Evolutionary conservation across 2,329 filamentous ascomycete genomes (phyloP), one percentile per base, ranked within the genome.

Genomic region (Penicillium sp.): DNA sequence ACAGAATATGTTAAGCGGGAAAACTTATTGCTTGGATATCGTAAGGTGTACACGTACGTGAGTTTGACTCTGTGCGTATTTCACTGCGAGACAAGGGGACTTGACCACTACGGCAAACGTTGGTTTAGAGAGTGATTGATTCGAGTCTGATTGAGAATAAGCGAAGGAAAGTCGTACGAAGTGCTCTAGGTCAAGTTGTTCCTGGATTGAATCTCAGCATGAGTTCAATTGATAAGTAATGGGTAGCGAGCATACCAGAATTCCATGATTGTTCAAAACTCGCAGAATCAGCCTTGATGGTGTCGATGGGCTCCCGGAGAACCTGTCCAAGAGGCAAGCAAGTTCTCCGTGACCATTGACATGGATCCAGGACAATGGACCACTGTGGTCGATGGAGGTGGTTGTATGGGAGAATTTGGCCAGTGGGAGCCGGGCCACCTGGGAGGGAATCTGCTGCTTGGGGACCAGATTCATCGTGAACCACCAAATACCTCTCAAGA

Each of bases 401-500:
- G 69, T 74, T 14, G 74, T 70, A 56, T 74, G 70, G 18, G 75
- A 78, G 59, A 76, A 78, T 50, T 77, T 77, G n/a, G 65, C 65
- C 13, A 73, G 60, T 8, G 63, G 52, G 25, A 72, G 53, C 48
- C 62, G 64, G 28, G 60, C 56, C 18, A 62, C 46, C 11, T 58
- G 48, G 4, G 54, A 55, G 14, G 20, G 33, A 41, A 41, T 41
- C 7, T 51, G 51, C 6, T 54, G 53, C 7, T 27, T 33, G 24
- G 46, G 38, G 2, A 41, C 40, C 30, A 42, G 28, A 33, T 47
- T 35, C 42, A 40, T 44, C 4, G 18, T 41, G 25, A 39, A 16
- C 20, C 22, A n/a, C 38, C 33, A 36, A 20, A 18, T 14, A 5
- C 16, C 22, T 4, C 10, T 20, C 35, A 38, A 38, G 4, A 2